Base-by-base conservation (phyloP, 306 rosid genomes). In the Fragaria vesca region DNA sequence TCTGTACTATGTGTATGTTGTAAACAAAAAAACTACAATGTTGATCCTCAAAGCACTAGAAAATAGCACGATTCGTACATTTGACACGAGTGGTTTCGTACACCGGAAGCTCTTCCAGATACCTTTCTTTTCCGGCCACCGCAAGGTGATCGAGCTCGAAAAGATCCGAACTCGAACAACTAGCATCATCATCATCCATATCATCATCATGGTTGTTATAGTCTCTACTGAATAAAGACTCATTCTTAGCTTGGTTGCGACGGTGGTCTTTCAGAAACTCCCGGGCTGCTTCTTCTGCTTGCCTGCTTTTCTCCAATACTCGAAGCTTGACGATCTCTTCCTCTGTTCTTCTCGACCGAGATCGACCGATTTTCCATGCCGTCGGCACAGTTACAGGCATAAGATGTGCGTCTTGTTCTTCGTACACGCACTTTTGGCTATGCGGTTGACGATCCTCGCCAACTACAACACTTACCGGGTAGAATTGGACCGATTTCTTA, bases 161-260 rank as follows among this genome's bases (percentile, higher is more conserved):
- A 65, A 96, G 96, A 87, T 96, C 99, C 12, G 97, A 93, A 85
- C 99, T 96, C n/a, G 98, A 84, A 86, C 71, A 84, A 71, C 99
- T 96, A 8, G 84, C 88, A 8, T 88, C 98, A 4, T 91, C 98
- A 0, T 85, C 90, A 0, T 83, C 90, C 15, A 18, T 8, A 2
- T 82, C 81, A 0, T 76, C 87, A 0, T 80, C 78, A 0, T 55
- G 68, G 0, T 75, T 38, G 10, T 80, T 65, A 1, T 78, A 73
- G 52, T 91, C 89, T 74, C 80, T 79, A 18, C 75, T 36, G 32
- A 32, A 66, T 16, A 83, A 69, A 9, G 81, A 74, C 57, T 89
- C 93, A 4, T 66, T 87, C 61, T 78, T 88, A 68, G 77, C 73
- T 60, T 81, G 88, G 54, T 69, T 89, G 9, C 80, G 93, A 34